Evolutionary conservation across 2,329 filamentous ascomycete genomes (phyloP).

Genomic region (Diaporthe sp.): DNA sequence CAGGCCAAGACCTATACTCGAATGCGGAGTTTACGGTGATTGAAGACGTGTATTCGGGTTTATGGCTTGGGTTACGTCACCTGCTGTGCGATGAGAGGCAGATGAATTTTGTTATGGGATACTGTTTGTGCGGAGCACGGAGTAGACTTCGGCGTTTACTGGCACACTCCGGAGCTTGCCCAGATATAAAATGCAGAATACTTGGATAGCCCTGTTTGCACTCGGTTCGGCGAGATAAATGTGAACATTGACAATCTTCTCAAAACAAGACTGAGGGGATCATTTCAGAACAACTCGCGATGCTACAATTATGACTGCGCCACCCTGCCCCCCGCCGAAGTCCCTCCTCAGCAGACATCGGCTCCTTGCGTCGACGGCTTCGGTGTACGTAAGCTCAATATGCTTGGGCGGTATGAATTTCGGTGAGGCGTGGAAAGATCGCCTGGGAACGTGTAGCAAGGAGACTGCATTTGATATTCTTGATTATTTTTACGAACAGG

Average conservation of each 20-base stretch:
- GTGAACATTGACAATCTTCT: not conserved
- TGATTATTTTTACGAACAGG: conserved; percentile 72
- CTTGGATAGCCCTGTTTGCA: not conserved
- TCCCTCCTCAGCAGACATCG: conserved; percentile 73
- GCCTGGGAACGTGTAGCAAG: conserved; percentile 74
- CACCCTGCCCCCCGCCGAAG: conserved; percentile 55
- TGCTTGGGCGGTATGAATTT: conserved; percentile 71
- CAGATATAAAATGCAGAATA: not conserved
- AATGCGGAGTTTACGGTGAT: not conserved
- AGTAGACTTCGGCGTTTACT: not conserved
- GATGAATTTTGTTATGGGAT: not conserved
- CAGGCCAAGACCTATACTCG: not conserved
- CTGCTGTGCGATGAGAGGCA: not conserved
- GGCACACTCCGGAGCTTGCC: not conserved
- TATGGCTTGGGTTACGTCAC: not conserved
- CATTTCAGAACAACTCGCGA: not conserved
- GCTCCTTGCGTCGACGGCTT: conserved; percentile 72
- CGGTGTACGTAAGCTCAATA: conserved; percentile 73
- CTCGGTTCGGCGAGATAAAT: not conserved
- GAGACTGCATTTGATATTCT: conserved; percentile 70
- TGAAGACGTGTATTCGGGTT: not conserved
- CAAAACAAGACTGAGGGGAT: too few relatives aligned
- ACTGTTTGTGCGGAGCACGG: not conserved
- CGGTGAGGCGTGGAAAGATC: conserved; percentile 58
- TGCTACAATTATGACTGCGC: not conserved